Conservation (phyloP, 2,329 filamentous ascomycete genomes). For the Macrophomina pseudophaseolina region DNA sequence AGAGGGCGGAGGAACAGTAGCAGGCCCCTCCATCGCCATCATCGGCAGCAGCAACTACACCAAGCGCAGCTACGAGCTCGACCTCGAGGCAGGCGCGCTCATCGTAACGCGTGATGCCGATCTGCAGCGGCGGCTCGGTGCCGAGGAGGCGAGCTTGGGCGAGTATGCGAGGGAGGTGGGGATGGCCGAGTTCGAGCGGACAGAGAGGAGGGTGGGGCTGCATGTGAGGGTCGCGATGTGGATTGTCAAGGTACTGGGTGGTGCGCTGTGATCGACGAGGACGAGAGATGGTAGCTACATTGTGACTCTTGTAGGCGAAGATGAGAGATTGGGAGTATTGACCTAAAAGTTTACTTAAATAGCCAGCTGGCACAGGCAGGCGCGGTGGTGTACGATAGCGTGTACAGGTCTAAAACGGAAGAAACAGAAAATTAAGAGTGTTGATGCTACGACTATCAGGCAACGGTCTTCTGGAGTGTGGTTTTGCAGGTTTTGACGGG, state of each 20-base stretch:
- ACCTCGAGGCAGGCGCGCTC: conserved; percentile 86
- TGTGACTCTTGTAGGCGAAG: background rate
- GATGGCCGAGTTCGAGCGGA: conserved; percentile 77
- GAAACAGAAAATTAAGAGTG: too few species aligned
- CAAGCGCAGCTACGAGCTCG: conserved; percentile 87
- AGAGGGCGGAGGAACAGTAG: conserved; percentile 50
- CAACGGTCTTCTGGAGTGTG: too few species aligned
- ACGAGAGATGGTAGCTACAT: background rate
- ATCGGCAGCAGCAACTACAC: conserved; percentile 97
- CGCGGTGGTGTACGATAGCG: too few species aligned
- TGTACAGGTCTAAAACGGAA: too few species aligned
- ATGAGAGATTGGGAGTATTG: too few species aligned
- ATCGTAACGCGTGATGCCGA: conserved; percentile 79
- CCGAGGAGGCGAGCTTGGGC: conserved; percentile 81
- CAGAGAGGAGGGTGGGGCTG: conserved; percentile 82
- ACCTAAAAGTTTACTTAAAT: too few species aligned
- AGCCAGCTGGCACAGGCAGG: too few species aligned
- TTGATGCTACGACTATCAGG: too few species aligned
- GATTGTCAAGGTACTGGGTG: conserved; percentile 85
- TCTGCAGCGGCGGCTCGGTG: conserved; percentile 73
- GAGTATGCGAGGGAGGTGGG: conserved; percentile 72
- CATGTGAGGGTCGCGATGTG: conserved; percentile 91
- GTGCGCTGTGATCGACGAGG: conserved; percentile 67
- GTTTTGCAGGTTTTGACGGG: too few species aligned
- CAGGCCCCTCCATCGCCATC: conserved; percentile 75